phyloP scores from a whole-genome alignment of 305 asterid species.

The Fraxinus floribunda region DNA sequence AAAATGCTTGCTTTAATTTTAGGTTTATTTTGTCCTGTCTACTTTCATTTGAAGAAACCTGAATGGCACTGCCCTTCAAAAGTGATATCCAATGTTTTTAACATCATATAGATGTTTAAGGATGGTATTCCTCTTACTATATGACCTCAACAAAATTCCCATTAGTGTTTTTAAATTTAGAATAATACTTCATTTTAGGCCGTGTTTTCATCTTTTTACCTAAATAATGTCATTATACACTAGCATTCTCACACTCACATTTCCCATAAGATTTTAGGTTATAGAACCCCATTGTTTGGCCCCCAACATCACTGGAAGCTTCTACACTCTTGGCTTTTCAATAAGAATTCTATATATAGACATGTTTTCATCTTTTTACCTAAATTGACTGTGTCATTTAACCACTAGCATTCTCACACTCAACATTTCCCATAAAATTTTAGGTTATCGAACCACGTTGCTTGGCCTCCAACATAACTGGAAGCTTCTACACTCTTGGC shows the following conservation, averaged over 20 bases:
- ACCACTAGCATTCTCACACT: neutral
- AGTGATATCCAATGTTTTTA: neutral
- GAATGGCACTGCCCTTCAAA: neutral
- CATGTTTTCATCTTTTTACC: neutral
- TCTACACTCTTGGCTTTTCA: neutral
- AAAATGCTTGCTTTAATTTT: neutral
- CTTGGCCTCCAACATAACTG: neutral
- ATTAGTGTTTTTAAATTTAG: neutral
- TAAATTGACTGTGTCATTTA: neutral
- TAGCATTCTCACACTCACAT: neutral
- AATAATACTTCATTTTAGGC: neutral
- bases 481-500: neutral
- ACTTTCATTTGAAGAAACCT: neutral
- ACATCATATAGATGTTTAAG: neutral
- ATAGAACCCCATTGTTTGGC: neutral
- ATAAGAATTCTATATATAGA: neutral
- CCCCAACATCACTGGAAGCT: neutral
- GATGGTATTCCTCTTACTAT: neutral
- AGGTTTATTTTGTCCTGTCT: neutral
- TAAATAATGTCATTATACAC: neutral
- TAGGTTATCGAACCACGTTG: neutral
- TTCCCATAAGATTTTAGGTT: neutral
- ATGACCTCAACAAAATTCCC: neutral
- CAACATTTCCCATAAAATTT: neutral
- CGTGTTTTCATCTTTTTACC: neutral